Evolutionary conservation across 257 asterid species (phyloP), one percentile per base, ranked within the genome.

Genomic region (Solanum etuberosum): DNA sequence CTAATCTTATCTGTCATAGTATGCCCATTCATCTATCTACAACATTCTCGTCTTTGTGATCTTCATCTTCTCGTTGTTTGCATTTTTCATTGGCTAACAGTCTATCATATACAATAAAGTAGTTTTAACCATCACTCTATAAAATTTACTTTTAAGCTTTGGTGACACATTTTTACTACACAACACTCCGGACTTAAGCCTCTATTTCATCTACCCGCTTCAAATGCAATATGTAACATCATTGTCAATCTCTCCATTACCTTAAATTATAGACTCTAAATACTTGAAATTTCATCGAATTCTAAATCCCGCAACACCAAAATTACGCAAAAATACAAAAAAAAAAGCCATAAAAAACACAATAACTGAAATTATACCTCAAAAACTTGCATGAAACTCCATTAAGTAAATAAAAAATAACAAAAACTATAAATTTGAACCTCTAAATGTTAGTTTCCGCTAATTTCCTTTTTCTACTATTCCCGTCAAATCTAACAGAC

Each of bases 121-220:
- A n/a, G n/a, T n/a, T n/a, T n/a, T n/a, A n/a, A n/a, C 10, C 3
- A 51, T 0, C 63, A 7, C n/a, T 48, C 18, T 54, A 59, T 59
- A 59, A 21, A 59, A 10, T 61, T 61, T 61, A 9, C 15, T 23
- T 61, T 4, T 4, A 61, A 4, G 0, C 3, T 0, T 61, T 0
- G 31, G 0, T 23, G 7, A 61, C 3, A 61, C 7, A 61, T 61
- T 23, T 1, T 61, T 61, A 0, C 4, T 23, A n/a, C 7, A 3
- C 16, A 4, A 61, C 29, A 10, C 14, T 61, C 0, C 1, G 0
- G 0, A 61, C 1, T 23, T 0, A 9, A 61, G 5, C 3, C 15
- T 61, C 4, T 7, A 23, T 61, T 23, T 61, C 70, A 61, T 61
- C 4, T n/a, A 9, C 3, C 70, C 6, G 7, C 0, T n/a, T 23